Conservation (phyloP, 2,329 filamentous ascomycete species). For the Colletotrichum sp. region DNA sequence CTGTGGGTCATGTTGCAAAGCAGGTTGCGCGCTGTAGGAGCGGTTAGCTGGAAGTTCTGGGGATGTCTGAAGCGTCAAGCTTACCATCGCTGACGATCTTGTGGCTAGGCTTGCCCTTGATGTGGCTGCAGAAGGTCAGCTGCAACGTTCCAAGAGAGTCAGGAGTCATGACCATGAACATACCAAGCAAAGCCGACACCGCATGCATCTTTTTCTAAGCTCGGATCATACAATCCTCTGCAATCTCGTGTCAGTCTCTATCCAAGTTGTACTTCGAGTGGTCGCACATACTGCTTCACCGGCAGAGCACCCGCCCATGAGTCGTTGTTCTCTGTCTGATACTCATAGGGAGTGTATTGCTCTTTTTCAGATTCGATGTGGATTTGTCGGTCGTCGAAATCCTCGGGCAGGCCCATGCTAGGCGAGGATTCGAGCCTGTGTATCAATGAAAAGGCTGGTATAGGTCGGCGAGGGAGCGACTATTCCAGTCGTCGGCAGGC, state of each 20-base stretch:
- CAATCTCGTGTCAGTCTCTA: constrained; percentile 20
- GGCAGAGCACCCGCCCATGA: constrained; percentile 96
- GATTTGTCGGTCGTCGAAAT: constrained; percentile 73
- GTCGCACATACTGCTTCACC: constrained; percentile 78
- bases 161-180: constrained; percentile 39
- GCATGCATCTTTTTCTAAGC: constrained; percentile 97
- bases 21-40: constrained; percentile 77
- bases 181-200: constrained; percentile 99
- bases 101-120: constrained; percentile 96
- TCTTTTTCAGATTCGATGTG: constrained; percentile 65
- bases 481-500: constrained; percentile 17
- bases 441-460: constrained; percentile 7
- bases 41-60: background rate
- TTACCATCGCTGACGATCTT: constrained; percentile 98
- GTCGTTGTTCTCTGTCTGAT: constrained; percentile 82
- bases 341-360: constrained; percentile 77
- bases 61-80: constrained; percentile 40
- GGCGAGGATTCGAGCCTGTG: constrained; percentile 50
- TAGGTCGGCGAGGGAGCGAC: constrained; percentile 25
- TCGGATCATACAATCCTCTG: constrained; percentile 91
- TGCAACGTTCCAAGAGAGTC: background rate
- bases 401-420: constrained; percentile 72
- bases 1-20: constrained; percentile 99
- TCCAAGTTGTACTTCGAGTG: background rate
- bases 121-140: constrained; percentile 68